These are phyloP conservation scores for Lactarius psammicola DNA, from an alignment of 768 basidiomycete species.

Conservation along the genomic window DNA sequence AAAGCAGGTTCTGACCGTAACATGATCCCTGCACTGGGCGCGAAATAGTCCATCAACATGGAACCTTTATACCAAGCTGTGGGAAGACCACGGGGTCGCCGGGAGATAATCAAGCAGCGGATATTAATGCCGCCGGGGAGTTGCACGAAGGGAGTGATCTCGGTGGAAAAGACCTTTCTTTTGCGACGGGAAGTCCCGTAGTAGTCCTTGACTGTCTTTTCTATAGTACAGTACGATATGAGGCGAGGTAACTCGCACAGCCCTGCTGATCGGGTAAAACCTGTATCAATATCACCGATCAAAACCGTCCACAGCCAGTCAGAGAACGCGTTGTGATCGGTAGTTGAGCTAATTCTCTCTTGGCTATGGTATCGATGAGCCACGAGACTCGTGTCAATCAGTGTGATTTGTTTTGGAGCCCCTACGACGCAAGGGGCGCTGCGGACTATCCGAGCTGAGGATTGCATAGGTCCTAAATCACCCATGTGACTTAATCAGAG, in stretches of 20 bases:
- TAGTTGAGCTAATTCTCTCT: neutral
- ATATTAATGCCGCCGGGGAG: neutral
- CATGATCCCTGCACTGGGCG: slow-evolving; percentile 1
- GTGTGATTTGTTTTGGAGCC: neutral
- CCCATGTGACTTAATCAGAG: neutral
- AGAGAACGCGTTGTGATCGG: neutral
- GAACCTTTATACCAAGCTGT: neutral
- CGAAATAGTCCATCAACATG: neutral
- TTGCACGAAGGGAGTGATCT: neutral
- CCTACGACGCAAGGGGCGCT: neutral
- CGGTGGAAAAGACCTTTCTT: too few relatives aligned
- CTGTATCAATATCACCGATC: slow-evolving; percentile 20
- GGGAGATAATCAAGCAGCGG: neutral
- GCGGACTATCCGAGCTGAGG: neutral
- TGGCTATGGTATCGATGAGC: neutral
- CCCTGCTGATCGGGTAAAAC: slow-evolving; percentile 12
- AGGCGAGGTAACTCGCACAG: neutral
- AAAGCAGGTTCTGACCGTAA: neutral
- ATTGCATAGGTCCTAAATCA: neutral
- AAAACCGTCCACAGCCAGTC: neutral
- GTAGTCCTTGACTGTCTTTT: too few relatives aligned
- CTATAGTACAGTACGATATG: too few relatives aligned
- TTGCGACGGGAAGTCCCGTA: too few relatives aligned
- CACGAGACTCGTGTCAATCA: neutral
- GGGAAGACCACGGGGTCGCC: neutral